Percentiles rank a stretch among this genome's conserved stretches.
Conservation (phyloP, 2,329 filamentous ascomycete species). For the Cryphonectria carpinicola region DNA sequence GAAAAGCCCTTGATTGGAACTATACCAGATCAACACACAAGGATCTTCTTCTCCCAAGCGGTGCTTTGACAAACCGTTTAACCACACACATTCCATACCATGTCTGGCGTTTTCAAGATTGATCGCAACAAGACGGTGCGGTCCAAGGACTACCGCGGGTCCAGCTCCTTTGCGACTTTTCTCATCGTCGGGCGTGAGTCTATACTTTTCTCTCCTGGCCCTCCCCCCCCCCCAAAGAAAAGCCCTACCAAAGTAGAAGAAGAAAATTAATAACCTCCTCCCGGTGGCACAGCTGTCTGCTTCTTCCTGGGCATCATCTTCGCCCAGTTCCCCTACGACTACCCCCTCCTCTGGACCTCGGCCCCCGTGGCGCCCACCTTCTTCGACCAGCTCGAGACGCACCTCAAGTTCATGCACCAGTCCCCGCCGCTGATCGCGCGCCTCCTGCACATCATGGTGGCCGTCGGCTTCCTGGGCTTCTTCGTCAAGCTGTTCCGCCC, state of each 20-base stretch:
- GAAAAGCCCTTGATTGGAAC: constrained; percentile 5
- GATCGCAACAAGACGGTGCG: constrained; percentile 62
- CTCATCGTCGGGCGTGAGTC: constrained; percentile 92
- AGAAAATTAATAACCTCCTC: constrained; percentile 14
- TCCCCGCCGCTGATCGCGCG: constrained; percentile 90
- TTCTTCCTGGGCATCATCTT: constrained; percentile 99
- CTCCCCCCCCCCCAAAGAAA: too few relatives aligned
- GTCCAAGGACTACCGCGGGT: constrained; percentile 61
- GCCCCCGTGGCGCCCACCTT: constrained; percentile 67
- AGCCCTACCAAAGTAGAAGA: constrained; percentile 18
- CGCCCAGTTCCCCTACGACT: constrained; percentile 94
- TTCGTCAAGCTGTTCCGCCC: constrained; percentile 94
- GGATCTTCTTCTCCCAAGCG: background rate
- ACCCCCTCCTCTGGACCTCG: constrained; percentile 81
- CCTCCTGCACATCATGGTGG: constrained; percentile 91
- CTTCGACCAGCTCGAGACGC: constrained; percentile 83
- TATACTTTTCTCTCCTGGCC: constrained; percentile 18
- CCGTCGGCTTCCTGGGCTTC: constrained; percentile 84
- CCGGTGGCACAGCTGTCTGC: constrained; percentile 67
- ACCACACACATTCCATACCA: constrained; percentile 2
- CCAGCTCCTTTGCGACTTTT: constrained; percentile 87
- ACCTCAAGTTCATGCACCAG: constrained; percentile 89
- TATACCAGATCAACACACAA: background rate
- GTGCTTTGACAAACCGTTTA: background rate
- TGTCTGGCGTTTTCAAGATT: constrained; percentile 35